Base-by-base conservation (phyloP, 1,284 basidiomycete species). In the Puccinia brachypodii region DNA sequence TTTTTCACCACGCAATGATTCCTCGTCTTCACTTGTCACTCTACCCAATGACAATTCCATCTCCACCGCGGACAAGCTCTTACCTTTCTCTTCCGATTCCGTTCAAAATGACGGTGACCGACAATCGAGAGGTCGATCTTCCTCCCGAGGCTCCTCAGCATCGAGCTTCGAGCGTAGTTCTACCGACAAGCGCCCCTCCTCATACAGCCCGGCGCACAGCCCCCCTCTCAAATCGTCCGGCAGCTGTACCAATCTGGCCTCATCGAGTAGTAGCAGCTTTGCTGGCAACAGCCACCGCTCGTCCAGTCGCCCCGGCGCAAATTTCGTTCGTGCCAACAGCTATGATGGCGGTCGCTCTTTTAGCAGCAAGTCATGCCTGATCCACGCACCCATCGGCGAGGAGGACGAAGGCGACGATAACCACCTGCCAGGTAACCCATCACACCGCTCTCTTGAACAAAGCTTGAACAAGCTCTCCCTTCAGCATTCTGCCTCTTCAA, bases 151-250 rank as follows among this genome's bases (percentile, higher is more conserved):
- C 38, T 81, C 80, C 2, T 81, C 80, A 14, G 72, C 72, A 19
- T 81, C 80, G 1, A 81, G 80, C 38, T 75, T 81, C 40, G 80
- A 81, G 72, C 80, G 80, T 9, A 53, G 56, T 40, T 62, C 78
- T 19, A 74, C 58, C 25, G 78, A 81, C 28, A 56, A 60, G 33
- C 78, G 78, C 6, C 78, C 53, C n/a, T 81, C 78, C 19, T 81
- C 78, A 31, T 22, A 66, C 44, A 81, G 78, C 56, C 78, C 78
- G 2, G 38, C 71, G 6, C 78, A 81, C 44, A 81, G 78, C 38
- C 78, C 78, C 25, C 78, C 78, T 19, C 4, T 79, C 1, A 71
- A 28, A 33, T 71, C 77, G 28, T 3, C 33, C 28, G 53, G 66
- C 4, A 33, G 33, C 28, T 36, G 56, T 22, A 60, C 11, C n/a